Base-by-base conservation (phyloP, 176 grass and related monocot genomes). In the Oryza longistaminata region DNA sequence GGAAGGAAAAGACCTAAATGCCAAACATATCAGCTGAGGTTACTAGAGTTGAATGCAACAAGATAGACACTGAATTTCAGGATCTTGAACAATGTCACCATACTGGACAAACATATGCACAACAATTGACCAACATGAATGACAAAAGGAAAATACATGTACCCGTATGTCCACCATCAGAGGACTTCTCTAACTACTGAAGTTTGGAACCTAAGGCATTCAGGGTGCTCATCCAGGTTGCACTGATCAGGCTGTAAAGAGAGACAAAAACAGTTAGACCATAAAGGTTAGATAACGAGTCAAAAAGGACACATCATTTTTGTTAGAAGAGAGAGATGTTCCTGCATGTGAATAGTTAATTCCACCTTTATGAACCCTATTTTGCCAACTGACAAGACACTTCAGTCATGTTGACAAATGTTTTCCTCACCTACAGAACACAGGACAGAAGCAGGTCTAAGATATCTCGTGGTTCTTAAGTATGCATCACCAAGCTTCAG, bases 111-210 rank as follows among this genome's bases (percentile, higher is more conserved):
- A 15, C 64, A 79, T 68, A 64, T 45, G 40, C 75, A 74, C 13
- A 80, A 69, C 16, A 79, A 58, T 55, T 74, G 9, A 53, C 13
- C 66, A 60, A 71, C 42, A 19, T 61, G 50, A 9, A 72, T 70
- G 46, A 1, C 2, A 74, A 83, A 83, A 74, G 43, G 70, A 60
- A 60, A 26, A 82, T 40, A 39, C 48, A 22, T 21, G 29, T 70
- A 80, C 71, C 64, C 7, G 29, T 81, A 39, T 62, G 14, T 85
- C 42, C 73, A 89, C 71, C 21, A 71, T 66, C 64, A 64, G 77
- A 81, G 13, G 7, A 15, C 43, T 11, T 77, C 31, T 76, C 25
- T 64, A 76, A 75, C 37, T 69, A 42, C 42, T 83, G 43, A 49
- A 35, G 64, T 48, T 80, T 77, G 27, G 73, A 49, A 37, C 71